Conservation (phyloP, 2,329 filamentous ascomycete genomes). For the Myriangium duriaei region DNA sequence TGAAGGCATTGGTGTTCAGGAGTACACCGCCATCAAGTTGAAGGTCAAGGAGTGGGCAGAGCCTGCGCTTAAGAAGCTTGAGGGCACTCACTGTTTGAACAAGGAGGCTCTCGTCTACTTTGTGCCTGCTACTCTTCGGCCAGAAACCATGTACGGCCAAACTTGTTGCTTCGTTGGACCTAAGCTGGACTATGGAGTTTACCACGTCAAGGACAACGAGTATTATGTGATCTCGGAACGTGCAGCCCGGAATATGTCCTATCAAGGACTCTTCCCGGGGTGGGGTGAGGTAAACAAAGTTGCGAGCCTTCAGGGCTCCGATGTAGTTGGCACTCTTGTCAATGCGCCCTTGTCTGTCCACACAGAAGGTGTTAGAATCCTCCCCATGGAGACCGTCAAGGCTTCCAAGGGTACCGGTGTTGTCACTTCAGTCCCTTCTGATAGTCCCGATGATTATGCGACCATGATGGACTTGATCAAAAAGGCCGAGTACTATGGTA, state of each 20-base stretch:
- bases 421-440: conserved; percentile 88
- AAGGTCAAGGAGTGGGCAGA: conserved; percentile 83
- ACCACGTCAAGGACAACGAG: conserved; percentile 53
- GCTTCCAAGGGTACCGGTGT: conserved; percentile 93
- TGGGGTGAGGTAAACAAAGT: conserved; percentile 66
- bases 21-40: conserved; percentile 87
- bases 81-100: conserved; percentile 70
- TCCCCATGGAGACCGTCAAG: conserved; percentile 91
- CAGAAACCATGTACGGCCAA: conserved; percentile 98
- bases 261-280: conserved; percentile 71
- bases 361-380: conserved; percentile 68
- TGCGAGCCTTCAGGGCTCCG: conserved; percentile 61
- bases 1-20: conserved; percentile 73
- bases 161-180: conserved; percentile 92
- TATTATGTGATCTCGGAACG: conserved; percentile 77
- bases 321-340: conserved; percentile 77
- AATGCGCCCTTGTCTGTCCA: conserved; percentile 81
- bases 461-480: conserved; percentile 79
- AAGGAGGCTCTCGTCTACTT: conserved; percentile 72
- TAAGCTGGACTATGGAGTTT: conserved; percentile 78
- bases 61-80: conserved; percentile 56
- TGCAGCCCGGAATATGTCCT: conserved; percentile 88
- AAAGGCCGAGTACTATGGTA: conserved; percentile 92
- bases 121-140: conserved; percentile 79
- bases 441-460: conserved; percentile 90